A percentile compares a stretch with the other conserved stretches of the same genome.
These are phyloP conservation scores for Sechiopsis laciniata DNA, from an alignment of 306 rosid species.

Conservation along the genomic window DNA sequence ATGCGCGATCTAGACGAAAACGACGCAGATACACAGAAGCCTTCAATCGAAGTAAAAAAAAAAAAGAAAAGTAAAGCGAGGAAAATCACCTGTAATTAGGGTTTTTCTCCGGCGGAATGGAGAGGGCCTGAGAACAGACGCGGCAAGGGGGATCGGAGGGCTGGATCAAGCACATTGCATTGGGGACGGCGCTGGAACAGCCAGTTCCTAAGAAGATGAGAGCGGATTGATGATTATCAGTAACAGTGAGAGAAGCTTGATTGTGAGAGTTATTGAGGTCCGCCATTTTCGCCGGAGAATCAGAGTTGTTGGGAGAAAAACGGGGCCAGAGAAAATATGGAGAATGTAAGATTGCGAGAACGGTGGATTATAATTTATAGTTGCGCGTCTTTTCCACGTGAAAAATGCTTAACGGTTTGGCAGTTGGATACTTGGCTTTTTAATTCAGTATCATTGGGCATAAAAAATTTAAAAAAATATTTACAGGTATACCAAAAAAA, in stretches of 20 bases:
- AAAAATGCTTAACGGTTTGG: conserved; percentile 9
- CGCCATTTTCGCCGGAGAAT: conserved; percentile 41
- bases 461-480: too few species aligned
- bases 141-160: conserved; percentile 79
- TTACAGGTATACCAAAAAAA: too few species aligned
- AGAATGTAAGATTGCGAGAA: background rate
- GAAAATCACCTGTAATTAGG: conserved; percentile 75
- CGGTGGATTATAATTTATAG: background rate
- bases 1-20: conserved; percentile 16
- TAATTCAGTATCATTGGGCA: too few species aligned
- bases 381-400: background rate
- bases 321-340: background rate
- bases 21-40: background rate
- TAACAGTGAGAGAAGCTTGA: conserved; percentile 21
- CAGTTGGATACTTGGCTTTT: background rate
- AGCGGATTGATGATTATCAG: conserved; percentile 41
- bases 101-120: conserved; percentile 54
- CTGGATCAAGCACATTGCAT: conserved; percentile 61
- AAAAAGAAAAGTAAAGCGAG: background rate
- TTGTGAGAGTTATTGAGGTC: conserved; percentile 29
- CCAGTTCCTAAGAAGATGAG: conserved; percentile 89
- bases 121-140: conserved; percentile 62
- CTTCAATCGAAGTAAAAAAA: background rate
- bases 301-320: background rate
- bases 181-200: conserved; percentile 84